These are phyloP conservation scores for Strigomonas oncopelti DNA, from an alignment of 208 protist species.

Conservation along the genomic window DNA sequence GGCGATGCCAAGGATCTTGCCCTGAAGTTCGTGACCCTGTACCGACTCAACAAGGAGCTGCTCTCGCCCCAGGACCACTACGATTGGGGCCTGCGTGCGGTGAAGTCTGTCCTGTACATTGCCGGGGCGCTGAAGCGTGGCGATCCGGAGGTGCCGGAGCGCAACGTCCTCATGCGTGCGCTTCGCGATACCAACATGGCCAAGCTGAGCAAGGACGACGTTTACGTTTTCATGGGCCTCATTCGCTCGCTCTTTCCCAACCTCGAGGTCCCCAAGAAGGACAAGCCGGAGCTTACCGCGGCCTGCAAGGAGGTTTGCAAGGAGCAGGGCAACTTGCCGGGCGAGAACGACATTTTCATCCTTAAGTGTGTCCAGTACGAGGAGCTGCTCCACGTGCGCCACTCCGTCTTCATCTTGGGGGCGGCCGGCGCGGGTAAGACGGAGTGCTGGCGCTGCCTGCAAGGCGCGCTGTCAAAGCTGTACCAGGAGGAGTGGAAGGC, in stretches of 20 bases:
- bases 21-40: constrained; percentile 98
- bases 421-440: constrained; percentile 96
- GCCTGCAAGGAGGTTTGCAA: constrained; percentile 90
- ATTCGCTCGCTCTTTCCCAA: constrained; percentile 97
- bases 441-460: constrained; percentile 94
- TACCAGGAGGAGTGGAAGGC: constrained; percentile 91
- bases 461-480: constrained; percentile 88
- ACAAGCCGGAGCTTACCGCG: constrained; percentile 88
- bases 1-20: constrained; percentile 94
- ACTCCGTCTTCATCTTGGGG: constrained; percentile 98
- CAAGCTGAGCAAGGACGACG: constrained; percentile 97
- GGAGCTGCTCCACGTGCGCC: constrained; percentile 97
- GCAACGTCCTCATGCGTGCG: constrained; percentile 96
- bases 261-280: constrained; percentile 93
- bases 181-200: constrained; percentile 98
- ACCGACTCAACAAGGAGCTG: constrained; percentile 95
- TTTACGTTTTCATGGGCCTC: constrained; percentile 97
- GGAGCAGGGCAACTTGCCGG: constrained; percentile 89
- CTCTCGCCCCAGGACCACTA: constrained; percentile 98
- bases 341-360: constrained; percentile 98
- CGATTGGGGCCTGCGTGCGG: constrained; percentile 98
- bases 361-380: constrained; percentile 98
- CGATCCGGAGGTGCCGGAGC: constrained; percentile 93
- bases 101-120: constrained; percentile 98
- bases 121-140: constrained; percentile 95